Evolutionary conservation across 441 rosid species (phyloP).

Genomic region (Capsella rubella): DNA sequence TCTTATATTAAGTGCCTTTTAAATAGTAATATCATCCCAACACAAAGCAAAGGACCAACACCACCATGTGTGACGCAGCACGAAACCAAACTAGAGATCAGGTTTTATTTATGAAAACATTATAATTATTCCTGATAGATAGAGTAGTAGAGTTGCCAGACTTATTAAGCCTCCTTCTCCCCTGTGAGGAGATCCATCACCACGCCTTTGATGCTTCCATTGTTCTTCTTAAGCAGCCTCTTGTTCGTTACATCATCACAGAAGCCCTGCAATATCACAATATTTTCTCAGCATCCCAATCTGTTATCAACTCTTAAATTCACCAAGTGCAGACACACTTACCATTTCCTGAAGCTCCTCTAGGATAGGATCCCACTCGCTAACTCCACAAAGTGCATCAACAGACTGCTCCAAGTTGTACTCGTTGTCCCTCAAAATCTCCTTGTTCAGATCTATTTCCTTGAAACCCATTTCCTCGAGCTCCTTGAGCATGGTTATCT

Average conservation of each 20-base stretch:
- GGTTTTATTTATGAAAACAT: conserved; percentile 25
- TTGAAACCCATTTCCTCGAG: conserved; percentile 96
- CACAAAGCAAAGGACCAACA: conserved; percentile 4
- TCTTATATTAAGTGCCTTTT: neutral
- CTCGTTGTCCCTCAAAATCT: conserved; percentile 75
- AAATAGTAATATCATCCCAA: conserved; percentile 5
- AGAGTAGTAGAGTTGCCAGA: neutral
- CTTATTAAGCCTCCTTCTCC: conserved; percentile 57
- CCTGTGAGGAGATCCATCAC: conserved; percentile 93
- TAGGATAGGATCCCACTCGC: conserved; percentile 93
- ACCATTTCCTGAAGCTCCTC: conserved; percentile 96
- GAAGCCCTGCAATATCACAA: conserved; percentile 70
- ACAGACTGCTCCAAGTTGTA: conserved; percentile 81
- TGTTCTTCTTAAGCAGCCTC: conserved; percentile 90
- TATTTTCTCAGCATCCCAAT: conserved; percentile 10
- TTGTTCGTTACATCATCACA: conserved; percentile 71
- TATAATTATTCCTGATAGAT: conserved; percentile 20
- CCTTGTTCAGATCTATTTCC: conserved; percentile 90
- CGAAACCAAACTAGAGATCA: conserved; percentile 25
- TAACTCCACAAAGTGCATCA: conserved; percentile 80
- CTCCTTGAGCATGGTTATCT: conserved; percentile 74
- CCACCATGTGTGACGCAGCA: conserved; percentile 7
- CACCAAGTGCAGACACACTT: conserved; percentile 25
- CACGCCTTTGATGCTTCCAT: conserved; percentile 90
- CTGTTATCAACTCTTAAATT: neutral